Conservation (phyloP, 2,329 filamentous ascomycete genomes). For the Geoglossum cookeanum region DNA sequence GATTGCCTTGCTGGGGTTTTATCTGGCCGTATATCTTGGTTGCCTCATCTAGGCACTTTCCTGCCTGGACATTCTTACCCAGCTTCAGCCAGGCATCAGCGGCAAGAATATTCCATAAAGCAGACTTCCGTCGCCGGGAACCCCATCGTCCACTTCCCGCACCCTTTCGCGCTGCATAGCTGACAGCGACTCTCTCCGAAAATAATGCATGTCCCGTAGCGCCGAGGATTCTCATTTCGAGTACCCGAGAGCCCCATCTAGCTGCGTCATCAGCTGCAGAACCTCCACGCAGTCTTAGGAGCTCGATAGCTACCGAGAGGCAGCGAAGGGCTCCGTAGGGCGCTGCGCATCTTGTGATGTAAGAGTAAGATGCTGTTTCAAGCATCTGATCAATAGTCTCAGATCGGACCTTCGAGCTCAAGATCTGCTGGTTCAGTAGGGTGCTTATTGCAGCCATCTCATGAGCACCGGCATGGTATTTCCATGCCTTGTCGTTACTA, state of each 20-base stretch:
- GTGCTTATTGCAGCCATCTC: conserved; percentile 86
- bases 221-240: conserved; percentile 62
- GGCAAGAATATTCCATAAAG: conserved; percentile 69
- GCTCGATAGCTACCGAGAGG: conserved; percentile 57
- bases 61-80: conserved; percentile 58
- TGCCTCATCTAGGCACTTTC: conserved; percentile 56
- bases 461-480: conserved; percentile 77
- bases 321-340: conserved; percentile 67
- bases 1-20: conserved; percentile 18
- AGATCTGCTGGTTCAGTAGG: conserved; percentile 53
- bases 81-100: conserved; percentile 69
- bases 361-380: conserved; percentile 82
- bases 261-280: conserved; percentile 72
- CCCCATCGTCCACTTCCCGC: conserved; percentile 49
- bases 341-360: conserved; percentile 63
- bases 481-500: conserved; percentile 91
- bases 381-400: conserved; percentile 76
- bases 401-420: conserved; percentile 55
- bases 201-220: conserved; percentile 62
- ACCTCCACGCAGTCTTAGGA: conserved; percentile 63
- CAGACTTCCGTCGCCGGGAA: conserved; percentile 61
- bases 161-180: conserved; percentile 57
- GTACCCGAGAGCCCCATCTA: conserved; percentile 59
- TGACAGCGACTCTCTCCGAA: conserved; percentile 69
- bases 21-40: conserved; percentile 30